phyloP scores from a whole-genome alignment of 345 rosid species.

The Hibiscus trionum region DNA sequence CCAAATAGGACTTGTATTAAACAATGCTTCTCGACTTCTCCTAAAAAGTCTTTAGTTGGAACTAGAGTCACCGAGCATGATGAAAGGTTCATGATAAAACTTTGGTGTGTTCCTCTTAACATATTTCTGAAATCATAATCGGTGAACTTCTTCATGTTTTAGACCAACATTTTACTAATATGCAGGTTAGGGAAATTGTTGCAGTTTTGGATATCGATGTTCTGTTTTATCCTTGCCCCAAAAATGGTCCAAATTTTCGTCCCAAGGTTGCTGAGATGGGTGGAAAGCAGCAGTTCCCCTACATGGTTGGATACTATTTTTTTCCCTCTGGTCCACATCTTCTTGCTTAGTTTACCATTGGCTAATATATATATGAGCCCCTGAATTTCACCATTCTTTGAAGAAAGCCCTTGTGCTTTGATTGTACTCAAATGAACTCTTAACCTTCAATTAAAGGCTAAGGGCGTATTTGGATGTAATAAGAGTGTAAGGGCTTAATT shows the following conservation, averaged over 20 bases:
- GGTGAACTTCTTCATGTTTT: background rate
- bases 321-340: background rate
- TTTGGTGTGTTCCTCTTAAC: background rate
- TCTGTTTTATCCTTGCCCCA: slow-evolving; percentile 86
- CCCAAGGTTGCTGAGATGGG: slow-evolving; percentile 77
- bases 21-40: background rate
- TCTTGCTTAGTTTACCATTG: background rate
- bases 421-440: background rate
- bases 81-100: background rate
- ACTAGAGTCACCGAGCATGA: background rate
- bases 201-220: slow-evolving; percentile 85
- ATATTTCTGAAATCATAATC: slow-evolving; percentile 1
- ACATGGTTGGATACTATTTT: slow-evolving; percentile 62
- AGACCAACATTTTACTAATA: slow-evolving; percentile 11
- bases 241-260: slow-evolving; percentile 81
- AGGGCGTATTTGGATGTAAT: background rate
- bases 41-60: background rate
- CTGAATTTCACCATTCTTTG: background rate
- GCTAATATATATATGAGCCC: background rate
- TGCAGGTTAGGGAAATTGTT: slow-evolving; percentile 92
- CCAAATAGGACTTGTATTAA: background rate
- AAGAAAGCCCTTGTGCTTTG: background rate
- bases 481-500: background rate
- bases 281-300: slow-evolving; percentile 85
- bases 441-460: background rate